Conservation (phyloP, 768 basidiomycete genomes). For the Kwoniella sp. region DNA sequence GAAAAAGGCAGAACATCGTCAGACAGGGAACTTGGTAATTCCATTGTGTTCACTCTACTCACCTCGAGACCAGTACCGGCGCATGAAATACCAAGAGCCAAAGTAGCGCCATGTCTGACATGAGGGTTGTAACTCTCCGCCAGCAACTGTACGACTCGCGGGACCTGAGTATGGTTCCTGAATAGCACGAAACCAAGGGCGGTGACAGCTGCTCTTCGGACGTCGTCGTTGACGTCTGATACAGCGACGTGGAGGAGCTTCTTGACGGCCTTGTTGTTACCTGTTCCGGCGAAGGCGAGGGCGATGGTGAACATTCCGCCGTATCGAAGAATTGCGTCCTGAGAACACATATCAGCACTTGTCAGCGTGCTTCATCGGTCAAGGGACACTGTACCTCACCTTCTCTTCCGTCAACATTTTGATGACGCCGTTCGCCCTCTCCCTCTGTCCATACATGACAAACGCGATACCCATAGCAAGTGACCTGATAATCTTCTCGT, state of each 20-base stretch:
- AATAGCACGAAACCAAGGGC: constrained; percentile 93
- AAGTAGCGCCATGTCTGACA: constrained; percentile 92
- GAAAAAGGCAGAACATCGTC: constrained; percentile 15
- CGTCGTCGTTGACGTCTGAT: constrained; percentile 96
- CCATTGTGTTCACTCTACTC: constrained; percentile 26
- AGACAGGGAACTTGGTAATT: neutral
- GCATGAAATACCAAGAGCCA: constrained; percentile 95
- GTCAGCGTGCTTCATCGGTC: constrained; percentile 15
- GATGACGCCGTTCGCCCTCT: constrained; percentile 84
- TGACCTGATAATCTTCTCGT: constrained; percentile 98
- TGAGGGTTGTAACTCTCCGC: constrained; percentile 99
- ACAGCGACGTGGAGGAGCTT: constrained; percentile 93
- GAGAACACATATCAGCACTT: constrained; percentile 7
- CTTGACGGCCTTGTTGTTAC: constrained; percentile 89
- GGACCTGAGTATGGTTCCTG: constrained; percentile 94
- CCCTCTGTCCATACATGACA: constrained; percentile 87
- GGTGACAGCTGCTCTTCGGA: constrained; percentile 93
- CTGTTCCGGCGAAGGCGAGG: constrained; percentile 92
- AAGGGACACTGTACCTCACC: too few relatives aligned
- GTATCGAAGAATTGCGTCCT: constrained; percentile 97
- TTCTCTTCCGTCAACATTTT: constrained; percentile 79
- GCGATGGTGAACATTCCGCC: constrained; percentile 97
- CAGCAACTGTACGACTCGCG: constrained; percentile 91
- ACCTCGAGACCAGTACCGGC: constrained; percentile 95
- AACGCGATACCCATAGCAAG: constrained; percentile 90